Evolutionary conservation across 495 filamentous ascomycete genomes (phyloP), one percentile per base, ranked within the genome.

Genomic region (Penicillium fimorum): DNA sequence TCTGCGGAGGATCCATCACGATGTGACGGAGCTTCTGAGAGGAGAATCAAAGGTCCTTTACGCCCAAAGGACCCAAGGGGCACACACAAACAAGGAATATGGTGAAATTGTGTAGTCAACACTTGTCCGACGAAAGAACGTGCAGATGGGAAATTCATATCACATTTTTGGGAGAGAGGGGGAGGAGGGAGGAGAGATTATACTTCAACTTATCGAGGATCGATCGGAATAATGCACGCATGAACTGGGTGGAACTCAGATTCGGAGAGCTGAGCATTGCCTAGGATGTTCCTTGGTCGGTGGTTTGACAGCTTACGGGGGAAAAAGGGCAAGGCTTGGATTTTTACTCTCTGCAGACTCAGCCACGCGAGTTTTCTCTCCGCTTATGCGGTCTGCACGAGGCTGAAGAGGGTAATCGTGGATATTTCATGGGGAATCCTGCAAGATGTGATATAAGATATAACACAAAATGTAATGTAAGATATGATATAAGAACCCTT

Each of bases 1-100:
- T 70, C 56, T 55, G 55, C 55, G 55, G 69, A 55, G 64, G 58
- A 63, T 65, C 61, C 67, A 67, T 64, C 64, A 61, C 67, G 61
- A 60, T 60, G 64, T 69, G 67, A 64, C 55, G 59, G 56, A 47
- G 63, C 58, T 65, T 48, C 35, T 46, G 32, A 58, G 46, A 50
- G 52, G 47, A 41, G 40, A 27, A 32, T 35, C 24, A 47, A 22
- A 35, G 41, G 47, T 29, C 32, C 40, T 38, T 22, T 24, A 47
- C 5, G 20, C 46, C 17, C 24, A 50, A 45, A 45, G 48, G 17
- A 47, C 29, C 20, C n/a, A 50, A 20, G 5, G 20, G 7, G n/a
- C 35, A 17, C 24, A 41, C 40, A 49, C 41, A 37, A 50, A 37
- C 22, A 53, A 52, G 30, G 33, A 44, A 51, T 1, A 11, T 8